Conservation (phyloP, 306 rosid genomes). For the Casuarina glauca region DNA sequence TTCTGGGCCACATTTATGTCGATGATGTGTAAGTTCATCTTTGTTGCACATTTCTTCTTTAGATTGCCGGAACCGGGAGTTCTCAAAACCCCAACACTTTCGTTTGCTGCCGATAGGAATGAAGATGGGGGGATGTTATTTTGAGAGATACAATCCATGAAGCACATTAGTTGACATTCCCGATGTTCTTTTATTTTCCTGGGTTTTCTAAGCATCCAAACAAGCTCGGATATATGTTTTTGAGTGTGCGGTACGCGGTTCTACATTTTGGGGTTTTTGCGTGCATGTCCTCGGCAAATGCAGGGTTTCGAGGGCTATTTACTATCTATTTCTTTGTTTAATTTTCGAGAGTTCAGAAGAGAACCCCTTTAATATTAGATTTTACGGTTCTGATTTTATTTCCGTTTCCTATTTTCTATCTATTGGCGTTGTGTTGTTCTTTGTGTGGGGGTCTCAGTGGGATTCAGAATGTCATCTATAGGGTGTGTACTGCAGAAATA, state of each 20-base stretch:
- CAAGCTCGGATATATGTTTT: neutral
- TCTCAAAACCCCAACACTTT: neutral
- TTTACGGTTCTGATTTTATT: neutral
- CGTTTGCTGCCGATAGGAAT: neutral
- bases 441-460: neutral
- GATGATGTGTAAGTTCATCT: constrained; percentile 56
- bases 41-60: neutral
- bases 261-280: no score
- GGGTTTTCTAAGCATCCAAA: neutral
- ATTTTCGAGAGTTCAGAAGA: neutral
- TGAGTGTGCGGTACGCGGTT: neutral
- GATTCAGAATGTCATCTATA: constrained; percentile 22
- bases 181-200: neutral
- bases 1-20: constrained; percentile 63
- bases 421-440: neutral
- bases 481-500: constrained; percentile 64
- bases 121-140: neutral
- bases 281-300: no score
- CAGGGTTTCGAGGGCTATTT: neutral
- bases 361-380: neutral
- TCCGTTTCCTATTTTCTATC: neutral
- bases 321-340: neutral
- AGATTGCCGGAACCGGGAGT: neutral
- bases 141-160: neutral
- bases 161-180: neutral